A percentile compares a stretch with the other conserved stretches of the same genome.
phyloP scores from a whole-genome alignment of 2,329 filamentous ascomycete genomes.

The Fusarium neocosmosporiellum region DNA sequence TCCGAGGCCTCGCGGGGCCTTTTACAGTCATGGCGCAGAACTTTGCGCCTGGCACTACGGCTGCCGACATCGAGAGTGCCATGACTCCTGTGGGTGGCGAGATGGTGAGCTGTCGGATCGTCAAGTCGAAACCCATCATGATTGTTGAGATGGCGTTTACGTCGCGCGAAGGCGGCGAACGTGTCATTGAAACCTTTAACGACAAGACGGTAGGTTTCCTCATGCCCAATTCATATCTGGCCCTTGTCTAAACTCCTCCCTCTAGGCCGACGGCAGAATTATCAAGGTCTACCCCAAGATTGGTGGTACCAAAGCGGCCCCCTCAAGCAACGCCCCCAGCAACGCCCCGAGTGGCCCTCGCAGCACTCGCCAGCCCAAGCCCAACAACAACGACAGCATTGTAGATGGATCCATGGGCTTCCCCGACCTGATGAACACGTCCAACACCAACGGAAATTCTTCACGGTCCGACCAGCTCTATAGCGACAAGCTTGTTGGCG shows the following conservation, averaged over 20 bases:
- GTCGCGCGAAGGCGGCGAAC: constrained; percentile 77
- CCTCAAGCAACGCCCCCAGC: constrained; percentile 36
- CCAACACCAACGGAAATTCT: constrained; percentile 31
- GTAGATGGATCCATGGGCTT: constrained; percentile 68
- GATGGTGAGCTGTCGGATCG: constrained; percentile 73
- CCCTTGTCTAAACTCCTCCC: not conserved
- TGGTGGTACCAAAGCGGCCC: constrained; percentile 51
- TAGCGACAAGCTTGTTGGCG: constrained; percentile 59
- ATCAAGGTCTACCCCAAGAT: constrained; percentile 79
- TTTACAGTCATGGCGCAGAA: constrained; percentile 82
- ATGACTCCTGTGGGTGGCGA: constrained; percentile 80
- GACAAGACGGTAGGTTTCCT: constrained; percentile 73
- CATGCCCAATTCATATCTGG: not conserved
- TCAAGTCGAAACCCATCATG: constrained; percentile 76
- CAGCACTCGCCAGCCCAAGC: constrained; percentile 37
- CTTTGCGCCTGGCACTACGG: constrained; percentile 84
- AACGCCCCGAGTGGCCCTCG: constrained; percentile 49
- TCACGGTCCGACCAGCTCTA: constrained; percentile 57
- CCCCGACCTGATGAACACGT: constrained; percentile 57
- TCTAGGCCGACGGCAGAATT: constrained; percentile 77
- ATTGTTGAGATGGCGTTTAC: constrained; percentile 83
- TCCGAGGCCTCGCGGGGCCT: constrained; percentile 78
- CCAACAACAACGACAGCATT: constrained; percentile 51
- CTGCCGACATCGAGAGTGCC: constrained; percentile 84
- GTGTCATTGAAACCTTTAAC: constrained; percentile 80